Evolutionary conservation across 2,329 filamentous ascomycete genomes (phyloP).

Genomic region (Arthrobotrys megalospora): DNA sequence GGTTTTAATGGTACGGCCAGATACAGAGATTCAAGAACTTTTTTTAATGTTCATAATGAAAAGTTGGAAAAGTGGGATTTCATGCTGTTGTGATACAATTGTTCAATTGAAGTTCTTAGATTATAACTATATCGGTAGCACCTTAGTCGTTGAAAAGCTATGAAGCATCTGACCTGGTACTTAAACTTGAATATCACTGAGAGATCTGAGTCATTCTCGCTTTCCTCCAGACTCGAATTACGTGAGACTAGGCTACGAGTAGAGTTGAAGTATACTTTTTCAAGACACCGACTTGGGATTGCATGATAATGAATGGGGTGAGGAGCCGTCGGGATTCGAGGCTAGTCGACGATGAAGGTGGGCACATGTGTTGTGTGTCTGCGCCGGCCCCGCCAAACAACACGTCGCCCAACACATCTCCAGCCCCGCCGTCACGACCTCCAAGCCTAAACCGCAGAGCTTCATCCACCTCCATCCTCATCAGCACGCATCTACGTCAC

Average conservation of each 20-base stretch:
- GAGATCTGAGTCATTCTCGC: too few species aligned
- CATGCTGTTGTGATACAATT: neutral
- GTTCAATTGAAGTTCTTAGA: neutral
- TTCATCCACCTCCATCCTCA: constrained; percentile 8
- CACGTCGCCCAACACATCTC: constrained; percentile 20
- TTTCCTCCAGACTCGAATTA: too few species aligned
- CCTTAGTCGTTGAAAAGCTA: too few species aligned
- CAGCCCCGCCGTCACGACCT: constrained; percentile 10
- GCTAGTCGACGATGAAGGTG: neutral
- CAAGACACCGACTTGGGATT: too few species aligned
- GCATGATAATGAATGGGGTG: too few species aligned
- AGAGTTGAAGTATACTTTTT: too few species aligned
- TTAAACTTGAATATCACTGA: too few species aligned
- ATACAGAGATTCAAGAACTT: neutral
- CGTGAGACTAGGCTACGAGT: too few species aligned
- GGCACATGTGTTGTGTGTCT: constrained; percentile 23
- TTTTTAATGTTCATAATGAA: constrained; percentile 50
- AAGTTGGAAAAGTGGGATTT: constrained; percentile 43
- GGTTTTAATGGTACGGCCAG: neutral
- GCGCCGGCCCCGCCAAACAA: constrained; percentile 18
- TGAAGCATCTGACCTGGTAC: too few species aligned
- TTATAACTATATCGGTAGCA: neutral
- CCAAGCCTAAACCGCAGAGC: constrained; percentile 9
- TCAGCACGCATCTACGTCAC: neutral
- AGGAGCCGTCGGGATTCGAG: too few species aligned